These are phyloP conservation scores for Solanum chiquidenum DNA, from an alignment of 257 asterid genomes.

Conservation along the genomic window DNA sequence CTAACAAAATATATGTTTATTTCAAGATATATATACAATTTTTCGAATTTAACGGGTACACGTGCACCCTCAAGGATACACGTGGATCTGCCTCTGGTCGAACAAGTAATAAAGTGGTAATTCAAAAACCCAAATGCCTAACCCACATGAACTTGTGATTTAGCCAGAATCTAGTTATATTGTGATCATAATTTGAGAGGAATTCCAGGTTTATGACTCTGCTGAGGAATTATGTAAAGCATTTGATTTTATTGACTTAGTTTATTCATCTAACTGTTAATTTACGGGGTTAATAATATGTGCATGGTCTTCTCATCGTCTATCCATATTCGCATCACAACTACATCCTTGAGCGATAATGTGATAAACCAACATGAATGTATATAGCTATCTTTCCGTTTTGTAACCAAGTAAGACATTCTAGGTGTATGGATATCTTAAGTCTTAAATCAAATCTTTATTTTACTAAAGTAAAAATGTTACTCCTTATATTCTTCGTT, in stretches of 20 bases:
- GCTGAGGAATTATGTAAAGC: too few species aligned
- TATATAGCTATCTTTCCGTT: too few species aligned
- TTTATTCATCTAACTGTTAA: not conserved
- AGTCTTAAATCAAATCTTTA: not conserved
- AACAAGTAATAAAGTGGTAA: not conserved
- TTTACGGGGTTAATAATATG: not conserved
- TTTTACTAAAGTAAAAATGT: not conserved
- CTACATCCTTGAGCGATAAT: not conserved
- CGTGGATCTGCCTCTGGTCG: too few species aligned
- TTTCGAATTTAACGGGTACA: too few species aligned
- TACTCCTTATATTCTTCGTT: not conserved
- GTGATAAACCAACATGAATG: not conserved
- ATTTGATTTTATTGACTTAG: too few species aligned
- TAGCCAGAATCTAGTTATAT: not conserved
- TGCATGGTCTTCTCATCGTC: not conserved
- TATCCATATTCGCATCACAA: not conserved
- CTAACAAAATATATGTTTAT: too few species aligned
- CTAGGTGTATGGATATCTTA: not conserved
- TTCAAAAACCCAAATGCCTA: not conserved
- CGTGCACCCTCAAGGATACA: too few species aligned
- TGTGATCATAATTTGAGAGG: not conserved
- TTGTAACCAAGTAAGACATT: not conserved
- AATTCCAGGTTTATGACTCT: too few species aligned
- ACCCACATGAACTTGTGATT: not conserved
- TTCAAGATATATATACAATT: too few species aligned